Conservation (phyloP, 192 early-diverging fungal species). For the Backusella sp. region DNA sequence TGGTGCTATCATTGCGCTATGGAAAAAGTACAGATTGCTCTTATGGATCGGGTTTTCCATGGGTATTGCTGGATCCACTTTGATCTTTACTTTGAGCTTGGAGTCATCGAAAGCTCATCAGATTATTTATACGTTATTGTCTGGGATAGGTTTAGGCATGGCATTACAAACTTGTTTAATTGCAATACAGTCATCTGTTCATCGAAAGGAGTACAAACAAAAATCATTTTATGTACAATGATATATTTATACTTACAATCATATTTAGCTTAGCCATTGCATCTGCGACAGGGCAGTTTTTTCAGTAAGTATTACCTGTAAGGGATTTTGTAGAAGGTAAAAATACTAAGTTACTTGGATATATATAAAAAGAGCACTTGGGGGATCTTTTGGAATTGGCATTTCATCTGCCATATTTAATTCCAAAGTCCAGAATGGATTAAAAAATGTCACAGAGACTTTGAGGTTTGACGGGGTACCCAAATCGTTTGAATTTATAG, state of each 20-base stretch:
- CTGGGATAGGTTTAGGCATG: conserved; percentile 73
- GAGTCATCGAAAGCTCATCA: conserved; percentile 44
- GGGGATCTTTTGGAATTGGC: background rate
- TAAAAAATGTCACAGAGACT: background rate
- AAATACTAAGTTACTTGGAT: background rate
- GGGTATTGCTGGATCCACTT: conserved; percentile 54
- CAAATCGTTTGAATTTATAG: background rate
- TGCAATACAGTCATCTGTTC: conserved; percentile 66
- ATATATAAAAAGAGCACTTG: background rate
- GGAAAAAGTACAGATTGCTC: conserved; percentile 59
- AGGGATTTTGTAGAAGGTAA: background rate
- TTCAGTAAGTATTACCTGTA: background rate
- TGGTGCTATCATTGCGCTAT: conserved; percentile 59
- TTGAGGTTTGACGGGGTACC: background rate
- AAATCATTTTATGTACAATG: background rate
- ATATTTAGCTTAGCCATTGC: conserved; percentile 21
- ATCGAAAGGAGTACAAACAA: conserved; percentile 32
- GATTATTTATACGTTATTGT: conserved; percentile 63
- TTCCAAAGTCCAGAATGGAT: background rate
- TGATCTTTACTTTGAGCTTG: conserved; percentile 53
- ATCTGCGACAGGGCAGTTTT: conserved; percentile 21
- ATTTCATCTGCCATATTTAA: background rate
- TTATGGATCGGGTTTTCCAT: conserved; percentile 64
- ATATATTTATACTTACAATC: background rate
- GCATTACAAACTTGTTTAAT: conserved; percentile 71